Percentiles rank a stretch among this genome's conserved stretches.
Evolutionary conservation across 805 yeast genomes (phyloP).

Genomic region (Starmerella davenportii): DNA sequence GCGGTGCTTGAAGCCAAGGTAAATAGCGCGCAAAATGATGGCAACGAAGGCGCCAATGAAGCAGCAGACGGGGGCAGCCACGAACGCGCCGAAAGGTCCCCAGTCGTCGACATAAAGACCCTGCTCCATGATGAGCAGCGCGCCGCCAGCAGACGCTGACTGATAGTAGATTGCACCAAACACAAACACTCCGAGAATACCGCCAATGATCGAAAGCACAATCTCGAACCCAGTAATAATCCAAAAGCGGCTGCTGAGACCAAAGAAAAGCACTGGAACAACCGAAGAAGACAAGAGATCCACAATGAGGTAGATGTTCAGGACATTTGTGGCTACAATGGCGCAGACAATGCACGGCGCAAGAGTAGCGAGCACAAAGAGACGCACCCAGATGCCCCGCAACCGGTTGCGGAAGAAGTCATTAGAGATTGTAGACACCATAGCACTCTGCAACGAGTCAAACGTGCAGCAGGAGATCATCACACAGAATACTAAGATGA

Average conservation of each 20-base stretch:
- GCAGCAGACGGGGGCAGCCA: slow-evolving; percentile 72
- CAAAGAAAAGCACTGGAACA: slow-evolving; percentile 66
- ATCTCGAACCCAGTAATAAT: slow-evolving; percentile 64
- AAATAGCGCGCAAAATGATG: slow-evolving; percentile 24
- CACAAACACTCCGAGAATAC: slow-evolving; percentile 55
- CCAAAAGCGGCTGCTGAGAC: slow-evolving; percentile 47
- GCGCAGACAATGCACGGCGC: slow-evolving; percentile 75
- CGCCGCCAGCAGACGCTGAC: slow-evolving; percentile 54
- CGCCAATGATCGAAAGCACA: slow-evolving; percentile 68
- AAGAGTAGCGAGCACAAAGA: slow-evolving; percentile 52
- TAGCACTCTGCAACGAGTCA: slow-evolving; percentile 73
- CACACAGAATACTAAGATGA: slow-evolving; percentile 55
- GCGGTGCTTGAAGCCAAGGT: slow-evolving; percentile 7
- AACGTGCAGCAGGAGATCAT: slow-evolving; percentile 69
- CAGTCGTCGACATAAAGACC: slow-evolving; percentile 71
- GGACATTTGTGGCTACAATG: slow-evolving; percentile 58
- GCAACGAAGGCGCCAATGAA: slow-evolving; percentile 37
- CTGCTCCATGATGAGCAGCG: slow-evolving; percentile 36
- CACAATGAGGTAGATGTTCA: slow-evolving; percentile 75
- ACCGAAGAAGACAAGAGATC: slow-evolving; percentile 75
- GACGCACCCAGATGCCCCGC: slow-evolving; percentile 44
- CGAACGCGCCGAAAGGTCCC: slow-evolving; percentile 90
- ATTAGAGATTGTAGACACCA: slow-evolving; percentile 73
- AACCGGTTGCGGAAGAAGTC: slow-evolving; percentile 74
- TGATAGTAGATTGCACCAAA: slow-evolving; percentile 64